Evolutionary conservation across 805 yeast species (phyloP).

Genomic region (Sugiyamaella floridensis): DNA sequence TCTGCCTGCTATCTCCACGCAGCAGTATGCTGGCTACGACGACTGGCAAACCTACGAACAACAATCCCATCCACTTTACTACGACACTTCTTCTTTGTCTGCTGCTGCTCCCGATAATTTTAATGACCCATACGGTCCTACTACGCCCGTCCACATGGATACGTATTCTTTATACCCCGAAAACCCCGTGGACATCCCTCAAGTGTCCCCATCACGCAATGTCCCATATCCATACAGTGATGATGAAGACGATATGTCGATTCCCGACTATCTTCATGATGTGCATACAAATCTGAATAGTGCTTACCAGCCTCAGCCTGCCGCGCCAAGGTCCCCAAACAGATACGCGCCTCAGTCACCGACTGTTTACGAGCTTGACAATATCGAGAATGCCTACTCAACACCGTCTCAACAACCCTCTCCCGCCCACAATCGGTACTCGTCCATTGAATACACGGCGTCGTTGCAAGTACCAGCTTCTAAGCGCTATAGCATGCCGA

Average conservation of each 20-base stretch:
- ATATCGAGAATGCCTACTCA: background rate
- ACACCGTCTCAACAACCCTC: background rate
- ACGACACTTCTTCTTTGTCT: background rate
- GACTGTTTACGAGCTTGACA: background rate
- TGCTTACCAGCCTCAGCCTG: background rate
- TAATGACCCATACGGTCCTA: background rate
- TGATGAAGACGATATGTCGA: background rate
- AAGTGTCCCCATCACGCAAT: background rate
- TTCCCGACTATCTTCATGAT: background rate
- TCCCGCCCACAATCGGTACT: background rate
- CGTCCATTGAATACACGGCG: background rate
- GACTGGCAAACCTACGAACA: too few relatives aligned
- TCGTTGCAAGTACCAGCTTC: background rate
- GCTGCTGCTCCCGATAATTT: background rate
- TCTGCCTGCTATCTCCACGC: too few relatives aligned
- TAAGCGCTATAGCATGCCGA: background rate
- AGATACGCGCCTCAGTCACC: background rate
- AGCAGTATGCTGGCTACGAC: too few relatives aligned
- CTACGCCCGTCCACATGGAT: background rate
- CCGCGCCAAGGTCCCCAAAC: background rate
- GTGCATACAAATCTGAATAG: background rate
- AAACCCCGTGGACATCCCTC: background rate
- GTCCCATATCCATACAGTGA: constrained; percentile 2
- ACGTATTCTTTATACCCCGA: background rate
- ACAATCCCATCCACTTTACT: too few relatives aligned